These are phyloP conservation scores for Senna siamea DNA, from an alignment of 306 rosid species.

Conservation along the genomic window DNA sequence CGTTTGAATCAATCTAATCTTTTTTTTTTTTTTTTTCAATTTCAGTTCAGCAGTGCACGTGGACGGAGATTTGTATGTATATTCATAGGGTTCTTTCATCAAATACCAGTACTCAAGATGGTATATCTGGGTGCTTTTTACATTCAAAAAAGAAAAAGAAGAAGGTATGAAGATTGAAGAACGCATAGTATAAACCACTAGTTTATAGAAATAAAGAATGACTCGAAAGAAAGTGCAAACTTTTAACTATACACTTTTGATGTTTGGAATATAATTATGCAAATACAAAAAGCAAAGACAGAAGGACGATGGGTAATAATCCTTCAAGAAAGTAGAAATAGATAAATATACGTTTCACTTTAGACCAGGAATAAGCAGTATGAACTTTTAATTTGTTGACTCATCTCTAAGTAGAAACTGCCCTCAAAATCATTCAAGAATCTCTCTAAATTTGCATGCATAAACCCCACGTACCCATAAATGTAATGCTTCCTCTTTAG, in stretches of 20 bases:
- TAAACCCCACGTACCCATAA: slow-evolving; percentile 42
- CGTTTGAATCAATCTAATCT: no score
- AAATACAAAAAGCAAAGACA: slow-evolving; percentile 34
- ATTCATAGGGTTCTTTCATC: slow-evolving; percentile 41
- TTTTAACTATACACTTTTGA: slow-evolving; percentile 49
- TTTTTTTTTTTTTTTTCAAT: no score
- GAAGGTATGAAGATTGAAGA: slow-evolving; percentile 24
- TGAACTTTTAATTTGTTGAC: slow-evolving; percentile 30
- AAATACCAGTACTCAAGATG: slow-evolving; percentile 6
- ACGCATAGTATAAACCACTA: slow-evolving; percentile 22
- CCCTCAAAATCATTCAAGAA: slow-evolving; percentile 31
- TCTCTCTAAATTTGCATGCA: slow-evolving; percentile 32
- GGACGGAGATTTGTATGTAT: slow-evolving; percentile 37
- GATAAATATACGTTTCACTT: no score
- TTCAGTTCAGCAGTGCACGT: slow-evolving; percentile 27
- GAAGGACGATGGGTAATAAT: slow-evolving; percentile 29
- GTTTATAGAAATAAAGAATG: slow-evolving; percentile 40
- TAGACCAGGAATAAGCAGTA: neutral
- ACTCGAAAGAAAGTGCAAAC: slow-evolving; percentile 61
- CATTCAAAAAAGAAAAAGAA: slow-evolving; percentile 30
- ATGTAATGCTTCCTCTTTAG: slow-evolving; percentile 33
- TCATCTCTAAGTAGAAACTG: neutral
- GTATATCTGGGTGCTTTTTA: slow-evolving; percentile 38
- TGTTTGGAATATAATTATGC: slow-evolving; percentile 37
- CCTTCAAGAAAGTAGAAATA: slow-evolving; percentile 31